Evolutionary conservation across 495 filamentous ascomycete genomes (phyloP).

Genomic region (Talaromyces nanjingensis): DNA sequence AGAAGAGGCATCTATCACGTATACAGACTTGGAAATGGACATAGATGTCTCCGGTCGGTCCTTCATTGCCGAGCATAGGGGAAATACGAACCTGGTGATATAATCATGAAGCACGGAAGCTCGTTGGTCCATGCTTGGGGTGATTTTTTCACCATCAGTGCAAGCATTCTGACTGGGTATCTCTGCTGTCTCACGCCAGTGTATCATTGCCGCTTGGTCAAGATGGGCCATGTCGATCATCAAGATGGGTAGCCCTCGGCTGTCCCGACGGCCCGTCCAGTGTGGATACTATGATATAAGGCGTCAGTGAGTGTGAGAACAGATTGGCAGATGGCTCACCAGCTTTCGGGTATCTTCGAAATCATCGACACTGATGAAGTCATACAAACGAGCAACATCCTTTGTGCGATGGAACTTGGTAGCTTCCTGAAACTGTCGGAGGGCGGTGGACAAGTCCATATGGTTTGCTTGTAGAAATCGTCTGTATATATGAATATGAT

Average conservation of each 20-base stretch:
- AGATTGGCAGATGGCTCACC: constrained; percentile 10
- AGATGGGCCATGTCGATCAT: constrained; percentile 19
- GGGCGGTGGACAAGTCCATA: constrained; percentile 13
- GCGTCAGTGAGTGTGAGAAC: background rate
- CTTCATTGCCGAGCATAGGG: constrained; percentile 22
- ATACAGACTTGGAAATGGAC: constrained; percentile 17
- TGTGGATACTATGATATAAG: constrained; percentile 19
- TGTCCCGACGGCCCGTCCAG: constrained; percentile 29
- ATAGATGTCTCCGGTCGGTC: constrained; percentile 9
- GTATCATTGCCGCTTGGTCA: constrained; percentile 10
- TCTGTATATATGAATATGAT: constrained; percentile 11
- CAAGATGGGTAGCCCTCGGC: constrained; percentile 20
- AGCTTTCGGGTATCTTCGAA: constrained; percentile 21
- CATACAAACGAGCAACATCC: constrained; percentile 16
- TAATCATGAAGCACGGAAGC: constrained; percentile 19
- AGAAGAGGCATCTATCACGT: constrained; percentile 20
- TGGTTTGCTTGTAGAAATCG: constrained; percentile 26
- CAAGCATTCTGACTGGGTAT: constrained; percentile 3
- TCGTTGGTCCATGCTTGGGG: constrained; percentile 18
- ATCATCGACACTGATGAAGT: constrained; percentile 17
- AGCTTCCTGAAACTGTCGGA: constrained; percentile 21
- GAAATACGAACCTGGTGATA: constrained; percentile 22
- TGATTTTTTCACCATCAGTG: background rate
- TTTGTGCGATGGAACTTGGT: constrained; percentile 17
- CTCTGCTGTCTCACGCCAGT: constrained; percentile 16